Evolutionary conservation across 495 filamentous ascomycete genomes (phyloP).

Genomic region (Bacidia gigantensis): DNA sequence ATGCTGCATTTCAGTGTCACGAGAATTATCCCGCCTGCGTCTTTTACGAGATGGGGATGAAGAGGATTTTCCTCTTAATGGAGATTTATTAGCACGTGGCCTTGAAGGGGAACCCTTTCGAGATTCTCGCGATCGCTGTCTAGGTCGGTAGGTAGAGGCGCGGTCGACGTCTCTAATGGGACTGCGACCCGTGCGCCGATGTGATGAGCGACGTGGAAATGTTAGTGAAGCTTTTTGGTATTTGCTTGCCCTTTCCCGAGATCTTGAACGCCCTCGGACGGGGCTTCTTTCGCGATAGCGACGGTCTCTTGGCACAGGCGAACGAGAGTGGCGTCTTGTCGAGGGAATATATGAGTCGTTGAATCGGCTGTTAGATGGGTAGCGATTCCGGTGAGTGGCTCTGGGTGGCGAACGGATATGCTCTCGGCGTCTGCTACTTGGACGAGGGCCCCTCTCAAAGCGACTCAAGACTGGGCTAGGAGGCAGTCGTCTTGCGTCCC

Average conservation of each 20-base stretch:
- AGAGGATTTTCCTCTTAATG: background rate
- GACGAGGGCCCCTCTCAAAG: conserved; percentile 8
- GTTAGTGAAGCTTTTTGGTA: conserved; percentile 5
- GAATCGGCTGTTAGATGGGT: conserved; percentile 7
- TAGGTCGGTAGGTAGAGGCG: conserved; percentile 4
- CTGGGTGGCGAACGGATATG: conserved; percentile 8
- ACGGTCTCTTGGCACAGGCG: conserved; percentile 6
- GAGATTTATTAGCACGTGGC: background rate
- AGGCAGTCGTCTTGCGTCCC: conserved; percentile 11
- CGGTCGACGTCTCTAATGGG: background rate
- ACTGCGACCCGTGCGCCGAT: conserved; percentile 3
- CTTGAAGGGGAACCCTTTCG: background rate
- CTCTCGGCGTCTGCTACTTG: conserved; percentile 10
- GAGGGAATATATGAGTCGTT: conserved; percentile 18
- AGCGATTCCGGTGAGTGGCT: conserved; percentile 9
- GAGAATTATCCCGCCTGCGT: background rate
- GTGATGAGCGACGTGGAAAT: conserved; percentile 7
- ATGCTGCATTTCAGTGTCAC: conserved; percentile 23
- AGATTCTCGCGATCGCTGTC: background rate
- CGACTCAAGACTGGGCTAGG: conserved; percentile 12
- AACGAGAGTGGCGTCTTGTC: conserved; percentile 11
- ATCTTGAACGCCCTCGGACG: conserved; percentile 11
- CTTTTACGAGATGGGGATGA: background rate
- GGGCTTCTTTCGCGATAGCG: background rate
- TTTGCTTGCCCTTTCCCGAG: conserved; percentile 6